These are phyloP conservation scores for Cladosporium halotolerans DNA, from an alignment of 2,329 filamentous ascomycete genomes.

Conservation along the genomic window DNA sequence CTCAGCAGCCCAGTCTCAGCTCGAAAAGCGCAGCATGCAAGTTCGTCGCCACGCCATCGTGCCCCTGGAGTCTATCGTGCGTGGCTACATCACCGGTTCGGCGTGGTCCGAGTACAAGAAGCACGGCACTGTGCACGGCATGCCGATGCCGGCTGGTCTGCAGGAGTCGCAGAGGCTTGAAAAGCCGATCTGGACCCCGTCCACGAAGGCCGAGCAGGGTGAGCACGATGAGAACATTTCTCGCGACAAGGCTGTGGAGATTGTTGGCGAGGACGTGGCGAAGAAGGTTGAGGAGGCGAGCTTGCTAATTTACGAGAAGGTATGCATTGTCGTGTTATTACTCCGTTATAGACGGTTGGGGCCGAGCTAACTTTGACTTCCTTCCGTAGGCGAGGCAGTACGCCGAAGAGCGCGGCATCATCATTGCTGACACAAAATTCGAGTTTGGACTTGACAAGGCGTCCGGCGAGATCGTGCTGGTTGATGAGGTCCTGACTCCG, in stretches of 20 bases:
- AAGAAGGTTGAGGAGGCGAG: slow-evolving; percentile 59
- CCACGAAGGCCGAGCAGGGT: slow-evolving; percentile 76
- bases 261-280: slow-evolving; percentile 62
- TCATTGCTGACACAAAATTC: slow-evolving; percentile 73
- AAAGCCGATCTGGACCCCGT: slow-evolving; percentile 68
- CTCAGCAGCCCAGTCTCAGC: slow-evolving; percentile 15
- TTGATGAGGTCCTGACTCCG: slow-evolving; percentile 82
- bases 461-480: slow-evolving; percentile 63
- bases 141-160: slow-evolving; percentile 61
- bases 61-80: slow-evolving; percentile 77
- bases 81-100: slow-evolving; percentile 81
- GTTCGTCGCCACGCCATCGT: slow-evolving; percentile 69
- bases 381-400: slow-evolving; percentile 51
- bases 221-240: slow-evolving; percentile 82
- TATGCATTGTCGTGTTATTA: slow-evolving; percentile 24
- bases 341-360: not conserved
- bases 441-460: slow-evolving; percentile 62
- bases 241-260: slow-evolving; percentile 54
- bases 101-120: slow-evolving; percentile 75
- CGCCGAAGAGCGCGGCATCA: slow-evolving; percentile 60
- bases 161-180: slow-evolving; percentile 64
- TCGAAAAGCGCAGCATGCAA: slow-evolving; percentile 66
- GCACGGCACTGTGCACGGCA: slow-evolving; percentile 72
- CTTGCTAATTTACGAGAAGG: slow-evolving; percentile 56
- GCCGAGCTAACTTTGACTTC: not conserved